Evolutionary conservation across 2,329 filamentous ascomycete genomes (phyloP).

Genomic region (Neoascochyta sp.): DNA sequence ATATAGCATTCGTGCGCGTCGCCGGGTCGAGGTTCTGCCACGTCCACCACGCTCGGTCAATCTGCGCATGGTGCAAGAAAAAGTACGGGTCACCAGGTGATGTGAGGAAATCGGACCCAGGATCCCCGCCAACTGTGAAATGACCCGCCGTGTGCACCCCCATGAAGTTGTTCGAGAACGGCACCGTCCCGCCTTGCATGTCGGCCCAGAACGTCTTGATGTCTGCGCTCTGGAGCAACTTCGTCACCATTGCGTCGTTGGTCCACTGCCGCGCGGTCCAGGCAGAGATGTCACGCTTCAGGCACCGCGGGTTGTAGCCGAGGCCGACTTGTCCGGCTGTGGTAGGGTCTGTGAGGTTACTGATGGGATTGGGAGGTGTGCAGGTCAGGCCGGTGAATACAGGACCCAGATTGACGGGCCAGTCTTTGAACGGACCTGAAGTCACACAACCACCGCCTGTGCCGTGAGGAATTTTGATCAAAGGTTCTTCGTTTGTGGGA

Average conservation of each 20-base stretch:
- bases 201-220: slow-evolving; percentile 39
- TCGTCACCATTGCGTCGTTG: slow-evolving; percentile 25
- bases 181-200: slow-evolving; percentile 35
- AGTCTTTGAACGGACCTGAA: slow-evolving; percentile 50
- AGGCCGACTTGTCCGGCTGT: slow-evolving; percentile 14
- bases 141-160: slow-evolving; percentile 47
- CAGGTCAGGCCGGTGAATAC: slow-evolving; percentile 39
- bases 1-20: slow-evolving; percentile 39
- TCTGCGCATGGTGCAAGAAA: slow-evolving; percentile 44
- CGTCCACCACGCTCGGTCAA: slow-evolving; percentile 49
- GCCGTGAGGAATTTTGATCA: slow-evolving; percentile 45
- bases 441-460: slow-evolving; percentile 54
- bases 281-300: slow-evolving; percentile 36
- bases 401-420: slow-evolving; percentile 47
- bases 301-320: slow-evolving; percentile 33
- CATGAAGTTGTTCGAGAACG: slow-evolving; percentile 31
- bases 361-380: slow-evolving; percentile 22
- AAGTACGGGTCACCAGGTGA: slow-evolving; percentile 37
- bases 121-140: slow-evolving; percentile 44
- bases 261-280: slow-evolving; percentile 26
- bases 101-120: slow-evolving; percentile 44
- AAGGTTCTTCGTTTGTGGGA: slow-evolving; percentile 15
- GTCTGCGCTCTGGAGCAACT: slow-evolving; percentile 24
- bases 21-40: slow-evolving; percentile 47
- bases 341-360: slow-evolving; percentile 24